Percentiles rank a stretch among this genome's conserved stretches.
phyloP scores from a whole-genome alignment of 768 basidiomycete genomes.

The Baorangia bicolor region DNA sequence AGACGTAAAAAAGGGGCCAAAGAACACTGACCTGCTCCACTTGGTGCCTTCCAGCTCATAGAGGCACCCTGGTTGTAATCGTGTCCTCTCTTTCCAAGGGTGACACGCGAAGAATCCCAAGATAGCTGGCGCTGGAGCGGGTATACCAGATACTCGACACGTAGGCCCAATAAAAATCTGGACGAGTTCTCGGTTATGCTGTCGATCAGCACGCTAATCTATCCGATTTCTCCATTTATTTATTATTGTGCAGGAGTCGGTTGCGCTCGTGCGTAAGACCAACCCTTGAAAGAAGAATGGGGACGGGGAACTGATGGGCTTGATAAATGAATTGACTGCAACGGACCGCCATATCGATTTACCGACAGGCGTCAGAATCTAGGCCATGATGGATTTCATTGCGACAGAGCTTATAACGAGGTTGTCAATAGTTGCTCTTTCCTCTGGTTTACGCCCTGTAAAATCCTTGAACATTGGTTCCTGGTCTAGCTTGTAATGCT shows the following conservation, averaged over 20 bases:
- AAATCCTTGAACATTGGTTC: constrained; percentile 44
- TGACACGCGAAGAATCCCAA: neutral
- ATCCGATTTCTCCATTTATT: neutral
- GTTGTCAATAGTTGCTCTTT: constrained; percentile 50
- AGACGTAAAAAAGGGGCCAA: neutral
- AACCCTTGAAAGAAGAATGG: neutral
- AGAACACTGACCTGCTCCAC: neutral
- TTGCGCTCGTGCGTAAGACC: neutral
- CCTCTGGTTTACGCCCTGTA: constrained; percentile 34
- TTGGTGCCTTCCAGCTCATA: neutral
- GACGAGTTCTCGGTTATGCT: too few species aligned
- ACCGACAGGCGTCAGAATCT: neutral
- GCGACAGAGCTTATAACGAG: constrained; percentile 79
- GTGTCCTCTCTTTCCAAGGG: too few species aligned
- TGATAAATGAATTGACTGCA: neutral
- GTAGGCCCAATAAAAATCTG: neutral
- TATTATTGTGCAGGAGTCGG: neutral
- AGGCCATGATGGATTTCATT: constrained; percentile 64
- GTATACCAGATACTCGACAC: neutral
- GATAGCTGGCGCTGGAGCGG: neutral
- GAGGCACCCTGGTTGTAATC: too few species aligned
- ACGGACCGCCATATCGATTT: neutral
- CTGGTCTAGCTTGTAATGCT: constrained; percentile 71
- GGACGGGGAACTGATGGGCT: neutral
- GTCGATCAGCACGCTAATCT: neutral